Evolutionary conservation across 805 yeast species (phyloP), one percentile per base, ranked within the genome.

Genomic region (Ogataea pini): DNA sequence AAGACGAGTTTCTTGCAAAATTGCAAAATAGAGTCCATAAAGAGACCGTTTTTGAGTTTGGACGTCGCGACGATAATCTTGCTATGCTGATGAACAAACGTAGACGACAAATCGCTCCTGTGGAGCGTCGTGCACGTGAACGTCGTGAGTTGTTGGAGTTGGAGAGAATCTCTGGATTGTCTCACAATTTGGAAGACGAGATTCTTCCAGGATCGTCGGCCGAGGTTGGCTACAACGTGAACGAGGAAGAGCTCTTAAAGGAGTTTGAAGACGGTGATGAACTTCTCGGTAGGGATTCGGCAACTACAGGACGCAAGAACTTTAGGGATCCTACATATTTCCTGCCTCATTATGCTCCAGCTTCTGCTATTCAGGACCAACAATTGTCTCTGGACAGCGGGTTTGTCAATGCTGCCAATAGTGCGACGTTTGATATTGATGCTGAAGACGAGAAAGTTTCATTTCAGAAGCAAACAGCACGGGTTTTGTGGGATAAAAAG

Each of bases 1-100:
- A 87, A 63, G 75, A 85, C 20, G 76, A 69, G 36, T 84, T 94
- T 60, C 75, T 94, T 55, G 86, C 81, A 4, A 82, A 82, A 58
- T 71, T 94, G 51, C 80, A 81, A 50, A 78, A 87, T 56, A 76
- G 97, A 62, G 66, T 73, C 36, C 73, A 81, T 43, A 85, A 88
- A 59, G 98, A 94, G 64, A 94, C 99, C 0, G 97, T 94, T 3
- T 94, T 94, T 64, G 99, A 94, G 67, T 86, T 90, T 67, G 79
- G 83, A 51, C 80, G 83, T 60, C 77, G 75, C 43, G 88, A 83
- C 55, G 85, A 85, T 54, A 78, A 83, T 42, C 74, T 89, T 62
- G 85, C 87, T 33, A 85, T 84, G 46, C 75, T 94, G 62, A 94
- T 94, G 99, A 77, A 83, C 54, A 81, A 82, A 51, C 76, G 98